phyloP scores from a whole-genome alignment of 345 rosid species.

The Nephelium lappaceum region DNA sequence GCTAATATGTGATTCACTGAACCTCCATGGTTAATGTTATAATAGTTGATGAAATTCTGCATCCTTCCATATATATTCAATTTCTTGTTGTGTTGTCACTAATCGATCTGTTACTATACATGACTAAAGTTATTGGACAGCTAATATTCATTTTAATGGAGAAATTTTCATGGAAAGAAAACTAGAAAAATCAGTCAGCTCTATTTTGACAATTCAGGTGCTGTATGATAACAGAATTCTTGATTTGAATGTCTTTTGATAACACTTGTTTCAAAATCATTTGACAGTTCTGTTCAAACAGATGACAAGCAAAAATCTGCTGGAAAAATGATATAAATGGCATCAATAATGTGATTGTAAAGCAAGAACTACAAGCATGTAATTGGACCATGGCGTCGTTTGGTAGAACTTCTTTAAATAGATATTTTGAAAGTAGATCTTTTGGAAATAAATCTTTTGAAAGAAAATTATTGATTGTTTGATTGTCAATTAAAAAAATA shows the following conservation, averaged over 20 bases:
- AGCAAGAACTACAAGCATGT: not conserved
- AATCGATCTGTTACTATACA: not conserved
- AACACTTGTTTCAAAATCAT: not conserved
- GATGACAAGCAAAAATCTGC: not conserved
- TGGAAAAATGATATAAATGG: not conserved
- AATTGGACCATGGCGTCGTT: not conserved
- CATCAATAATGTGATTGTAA: not conserved
- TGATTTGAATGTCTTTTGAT: not conserved
- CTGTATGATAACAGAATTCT: not conserved
- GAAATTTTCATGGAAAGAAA: not conserved
- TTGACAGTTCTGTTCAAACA: not conserved
- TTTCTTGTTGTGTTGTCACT: not conserved
- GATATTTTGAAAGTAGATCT: too few species aligned
- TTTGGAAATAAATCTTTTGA: too few species aligned
- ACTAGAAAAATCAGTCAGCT: too few species aligned
- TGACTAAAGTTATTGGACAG: too few species aligned
- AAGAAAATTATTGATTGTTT: too few species aligned
- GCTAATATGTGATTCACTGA: conserved; percentile 2
- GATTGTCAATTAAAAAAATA: too few species aligned
- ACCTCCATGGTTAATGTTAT: not conserved
- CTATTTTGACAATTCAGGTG: not conserved
- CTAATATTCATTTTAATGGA: too few species aligned
- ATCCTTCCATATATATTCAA: not conserved
- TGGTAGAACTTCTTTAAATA: too few species aligned
- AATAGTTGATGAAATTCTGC: not conserved